Conservation (phyloP, 106 monocot species). For the Acorus gramineus region DNA sequence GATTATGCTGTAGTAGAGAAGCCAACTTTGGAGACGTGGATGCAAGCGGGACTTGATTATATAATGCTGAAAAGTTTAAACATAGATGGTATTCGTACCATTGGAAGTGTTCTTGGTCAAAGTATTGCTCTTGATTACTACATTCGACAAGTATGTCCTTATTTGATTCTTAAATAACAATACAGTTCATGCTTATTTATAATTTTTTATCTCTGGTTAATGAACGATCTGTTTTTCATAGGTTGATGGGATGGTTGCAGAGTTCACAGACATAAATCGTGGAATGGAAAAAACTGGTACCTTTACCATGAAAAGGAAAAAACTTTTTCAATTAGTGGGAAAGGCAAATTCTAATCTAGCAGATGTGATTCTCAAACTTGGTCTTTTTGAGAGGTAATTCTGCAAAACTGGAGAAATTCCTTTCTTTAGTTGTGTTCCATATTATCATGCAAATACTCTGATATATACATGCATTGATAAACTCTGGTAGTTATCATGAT, state of each 20-base stretch:
- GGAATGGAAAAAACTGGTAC: slow-evolving; percentile 86
- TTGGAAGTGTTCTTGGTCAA: slow-evolving; percentile 83
- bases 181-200: not conserved
- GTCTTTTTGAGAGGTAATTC: slow-evolving; percentile 69
- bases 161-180: not conserved
- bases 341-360: slow-evolving; percentile 77
- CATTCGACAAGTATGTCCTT: slow-evolving; percentile 49
- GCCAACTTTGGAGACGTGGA: slow-evolving; percentile 65
- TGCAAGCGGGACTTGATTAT: slow-evolving; percentile 82
- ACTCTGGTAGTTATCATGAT: too few species aligned
- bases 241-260: slow-evolving; percentile 90
- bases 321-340: slow-evolving; percentile 75
- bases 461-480: too few species aligned
- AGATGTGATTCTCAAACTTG: slow-evolving; percentile 77
- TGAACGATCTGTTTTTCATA: slow-evolving; percentile 14
- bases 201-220: not conserved
- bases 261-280: slow-evolving; percentile 75
- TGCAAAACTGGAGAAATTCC: not conserved
- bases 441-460: too few species aligned
- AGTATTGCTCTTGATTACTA: slow-evolving; percentile 81
- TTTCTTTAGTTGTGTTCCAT: too few species aligned
- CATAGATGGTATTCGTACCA: slow-evolving; percentile 80
- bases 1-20: slow-evolving; percentile 85
- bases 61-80: slow-evolving; percentile 57
- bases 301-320: slow-evolving; percentile 80